These are phyloP conservation scores for Rutstroemia sp. DNA, from an alignment of 2,329 filamentous ascomycete genomes.

Conservation along the genomic window DNA sequence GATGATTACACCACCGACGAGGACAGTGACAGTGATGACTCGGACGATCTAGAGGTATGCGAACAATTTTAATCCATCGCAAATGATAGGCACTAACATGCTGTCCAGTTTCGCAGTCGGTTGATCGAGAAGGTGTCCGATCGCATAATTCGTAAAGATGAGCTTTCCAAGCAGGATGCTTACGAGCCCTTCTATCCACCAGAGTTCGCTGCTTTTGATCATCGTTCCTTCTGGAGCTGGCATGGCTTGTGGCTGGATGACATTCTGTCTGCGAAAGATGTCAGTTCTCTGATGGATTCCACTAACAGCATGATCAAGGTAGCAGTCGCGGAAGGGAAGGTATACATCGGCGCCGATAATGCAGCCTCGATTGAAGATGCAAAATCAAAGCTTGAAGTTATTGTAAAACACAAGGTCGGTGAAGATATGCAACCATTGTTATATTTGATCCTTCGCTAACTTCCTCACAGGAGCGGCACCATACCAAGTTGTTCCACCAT, in stretches of 20 bases:
- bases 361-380: slow-evolving; percentile 13
- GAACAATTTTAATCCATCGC: too few species aligned
- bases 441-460: not conserved
- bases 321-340: slow-evolving; percentile 9
- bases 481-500: slow-evolving; percentile 10
- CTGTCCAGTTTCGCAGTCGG: not conserved
- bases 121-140: slow-evolving; percentile 1
- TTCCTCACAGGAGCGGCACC: not conserved
- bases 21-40: not conserved
- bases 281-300: slow-evolving; percentile 6
- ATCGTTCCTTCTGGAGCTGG: not conserved
- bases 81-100: not conserved
- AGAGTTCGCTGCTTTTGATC: not conserved
- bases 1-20: not conserved
- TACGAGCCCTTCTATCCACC: slow-evolving; percentile 7
- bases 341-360: slow-evolving; percentile 17
- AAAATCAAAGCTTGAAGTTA: slow-evolving; percentile 21
- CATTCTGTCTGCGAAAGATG: not conserved
- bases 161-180: not conserved
- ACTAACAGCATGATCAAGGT: not conserved
- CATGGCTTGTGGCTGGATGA: not conserved
- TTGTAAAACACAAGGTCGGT: slow-evolving; percentile 22
- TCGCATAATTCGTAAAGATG: not conserved
- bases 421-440: too few species aligned
- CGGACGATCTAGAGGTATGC: not conserved